Evolutionary conservation across 2,329 filamentous ascomycete species (phyloP).

Genomic region (Cercospora canescens): DNA sequence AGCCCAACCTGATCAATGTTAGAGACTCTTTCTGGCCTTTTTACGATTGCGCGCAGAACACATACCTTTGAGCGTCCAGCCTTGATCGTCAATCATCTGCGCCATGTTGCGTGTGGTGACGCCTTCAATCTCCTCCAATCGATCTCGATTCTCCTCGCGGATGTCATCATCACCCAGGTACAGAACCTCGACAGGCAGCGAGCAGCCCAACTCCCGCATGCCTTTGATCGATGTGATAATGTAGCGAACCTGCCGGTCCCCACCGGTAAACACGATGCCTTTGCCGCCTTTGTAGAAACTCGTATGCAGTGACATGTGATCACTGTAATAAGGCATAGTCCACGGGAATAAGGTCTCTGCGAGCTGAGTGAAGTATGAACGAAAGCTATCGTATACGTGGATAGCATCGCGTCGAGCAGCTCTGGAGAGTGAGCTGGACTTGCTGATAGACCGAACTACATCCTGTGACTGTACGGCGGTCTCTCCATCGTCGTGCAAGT

Average conservation of each 20-base stretch:
- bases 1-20: conserved; percentile 41
- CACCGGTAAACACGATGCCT: conserved; percentile 49
- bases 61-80: conserved; percentile 42
- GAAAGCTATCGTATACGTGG: conserved; percentile 45
- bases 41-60: not conserved
- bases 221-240: conserved; percentile 46
- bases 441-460: not conserved
- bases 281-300: conserved; percentile 40
- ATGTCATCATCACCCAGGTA: conserved; percentile 48
- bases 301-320: conserved; percentile 43
- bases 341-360: conserved; percentile 42
- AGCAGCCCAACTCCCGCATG: conserved; percentile 39
- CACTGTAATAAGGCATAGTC: conserved; percentile 45
- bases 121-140: conserved; percentile 44
- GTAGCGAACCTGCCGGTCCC: conserved; percentile 45
- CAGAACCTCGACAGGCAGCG: conserved; percentile 43
- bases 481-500: conserved; percentile 2
- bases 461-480: not conserved
- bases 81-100: conserved; percentile 46
- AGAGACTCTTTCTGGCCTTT: not conserved
- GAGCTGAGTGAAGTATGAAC: conserved; percentile 42
- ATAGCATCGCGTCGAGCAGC: conserved; percentile 21
- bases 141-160: conserved; percentile 42
- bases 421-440: conserved; percentile 9
- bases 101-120: conserved; percentile 48